phyloP scores from a whole-genome alignment of 176 grass and related monocot species.

The Thalia dealbata region DNA sequence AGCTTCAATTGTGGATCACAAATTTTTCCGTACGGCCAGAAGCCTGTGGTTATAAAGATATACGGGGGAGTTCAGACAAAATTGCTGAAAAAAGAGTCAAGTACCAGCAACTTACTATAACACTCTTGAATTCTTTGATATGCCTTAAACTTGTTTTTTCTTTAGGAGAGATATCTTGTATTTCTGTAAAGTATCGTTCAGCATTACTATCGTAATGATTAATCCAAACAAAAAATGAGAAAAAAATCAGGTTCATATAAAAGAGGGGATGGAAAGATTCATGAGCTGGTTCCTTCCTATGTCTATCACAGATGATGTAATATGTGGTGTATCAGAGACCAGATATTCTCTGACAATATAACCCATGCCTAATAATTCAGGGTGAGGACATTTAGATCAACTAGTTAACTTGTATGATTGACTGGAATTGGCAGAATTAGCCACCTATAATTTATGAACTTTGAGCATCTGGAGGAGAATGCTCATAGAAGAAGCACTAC shows the following conservation, averaged over 20 bases:
- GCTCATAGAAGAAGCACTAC: background rate
- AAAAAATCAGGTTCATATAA: background rate
- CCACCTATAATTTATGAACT: background rate
- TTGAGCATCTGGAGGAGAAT: background rate
- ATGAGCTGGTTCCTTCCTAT: background rate
- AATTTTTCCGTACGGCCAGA: slow-evolving; percentile 24
- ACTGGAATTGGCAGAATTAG: background rate
- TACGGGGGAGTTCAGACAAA: slow-evolving; percentile 18
- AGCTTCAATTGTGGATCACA: slow-evolving; percentile 27
- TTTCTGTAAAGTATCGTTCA: background rate
- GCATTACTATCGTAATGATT: background rate
- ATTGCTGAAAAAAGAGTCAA: background rate
- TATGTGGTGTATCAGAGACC: background rate
- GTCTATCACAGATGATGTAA: background rate
- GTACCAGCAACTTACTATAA: background rate
- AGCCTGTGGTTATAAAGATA: slow-evolving; percentile 14
- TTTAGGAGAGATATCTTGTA: background rate
- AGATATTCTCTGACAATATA: background rate
- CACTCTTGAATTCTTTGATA: background rate
- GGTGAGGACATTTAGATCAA: background rate
- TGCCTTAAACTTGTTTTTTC: too few species aligned
- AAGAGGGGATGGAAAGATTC: background rate
- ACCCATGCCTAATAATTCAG: background rate
- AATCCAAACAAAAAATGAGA: background rate
- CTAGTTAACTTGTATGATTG: background rate